Base-by-base conservation (phyloP, 2,329 filamentous ascomycete species). In the Colletotrichum nymphaeae region DNA sequence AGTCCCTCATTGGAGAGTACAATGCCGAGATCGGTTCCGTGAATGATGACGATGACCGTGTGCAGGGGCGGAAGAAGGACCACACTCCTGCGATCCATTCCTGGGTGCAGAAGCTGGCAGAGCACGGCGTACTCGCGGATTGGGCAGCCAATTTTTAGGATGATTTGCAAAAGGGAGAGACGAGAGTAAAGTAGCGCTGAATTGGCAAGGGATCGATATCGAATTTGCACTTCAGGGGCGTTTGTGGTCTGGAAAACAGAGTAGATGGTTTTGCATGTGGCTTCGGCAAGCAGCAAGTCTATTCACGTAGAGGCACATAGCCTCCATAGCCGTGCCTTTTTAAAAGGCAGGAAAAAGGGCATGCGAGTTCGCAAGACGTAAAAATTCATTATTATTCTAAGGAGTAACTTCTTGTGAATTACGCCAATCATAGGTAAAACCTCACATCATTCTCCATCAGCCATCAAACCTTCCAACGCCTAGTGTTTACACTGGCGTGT, bases 71-170 rank as follows among this genome's bases (percentile, higher is more conserved):
- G 2, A 88, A 89, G 77, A 88, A 90, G 78, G 93, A 97, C 78
- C 94, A 93, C 78, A 91, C 90, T 0, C 90, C 91, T 1, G 89
- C 91, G 0, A 86, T 96, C 26, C 90, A 93, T 76, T 85, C 83
- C 49, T 96, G 94, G 91, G 82, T 95, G 57, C 88, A 88, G 75
- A 89, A 89, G 74, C 86, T 97, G 70, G 93, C 93, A 1, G 90
- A 91, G 72, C 92, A 92, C 77, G 91, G 90, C 1, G 83, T 90
- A 2, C 80, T 97, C 69, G 83, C 86, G 76, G 82, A 86, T 46
- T 76, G 85, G 59, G 66, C 76, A 28, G 69, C 76, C n/a, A 73
- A 77, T 60, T 16, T 37, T 14, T 74, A 55, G 22, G 53, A 11
- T 8, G 62, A 46, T 26, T 9, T 28, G 37, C 9, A 19, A 22